Base-by-base conservation (phyloP, 2,329 filamentous ascomycete genomes). In the Trichoderma brevicompactum region DNA sequence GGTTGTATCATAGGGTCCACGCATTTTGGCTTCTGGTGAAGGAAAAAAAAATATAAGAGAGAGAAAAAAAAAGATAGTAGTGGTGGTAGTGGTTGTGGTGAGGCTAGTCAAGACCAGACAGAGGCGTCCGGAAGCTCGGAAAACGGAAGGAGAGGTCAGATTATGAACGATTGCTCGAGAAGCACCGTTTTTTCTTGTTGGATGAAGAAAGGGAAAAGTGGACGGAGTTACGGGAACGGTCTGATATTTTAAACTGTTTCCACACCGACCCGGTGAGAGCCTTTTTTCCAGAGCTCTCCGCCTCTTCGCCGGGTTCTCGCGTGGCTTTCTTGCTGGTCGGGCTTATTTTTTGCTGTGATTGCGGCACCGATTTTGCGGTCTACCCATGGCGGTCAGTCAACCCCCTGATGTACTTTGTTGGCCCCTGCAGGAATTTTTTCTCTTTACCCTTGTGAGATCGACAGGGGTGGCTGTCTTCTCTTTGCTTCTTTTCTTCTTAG, bases 1-100 rank as follows among this genome's bases (percentile, higher is more conserved):
- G 59, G 76, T 78, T n/a, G 73, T 75, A 64, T 78, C 76, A 66
- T 78, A 78, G 2, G 76, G 76, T 60, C 76, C 76, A 52, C 76
- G 68, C 76, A 78, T 78, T 48, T 66, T 66, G 46, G 46, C 40
- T 63, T 65, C 17, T 34, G 46, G n/a, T 5, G n/a, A 50, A 32
- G 2, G 23, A 46, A 13, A 38, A 40, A 41, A 19, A 32, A 41
- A 13, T 8, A 10, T n/a, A 28, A 17, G n/a, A n/a, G 7, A 9
- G 32, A 49, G 8, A 7, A 8, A 3, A 15, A 41, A 10, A 38
- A 28, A n/a, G 5, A 36, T 28, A 28, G 23, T 28, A 28, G 36
- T n/a, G 46, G 32, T 32, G 32, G 36, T 38, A 32, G 40, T n/a
- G 17, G 34, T 28, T 17, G 17, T 48, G 43, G 41, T 41, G 49